Evolutionary conservation across 2,329 filamentous ascomycete genomes (phyloP), one percentile per base, ranked within the genome.

Genomic region (Colletotrichum orchidophilum): DNA sequence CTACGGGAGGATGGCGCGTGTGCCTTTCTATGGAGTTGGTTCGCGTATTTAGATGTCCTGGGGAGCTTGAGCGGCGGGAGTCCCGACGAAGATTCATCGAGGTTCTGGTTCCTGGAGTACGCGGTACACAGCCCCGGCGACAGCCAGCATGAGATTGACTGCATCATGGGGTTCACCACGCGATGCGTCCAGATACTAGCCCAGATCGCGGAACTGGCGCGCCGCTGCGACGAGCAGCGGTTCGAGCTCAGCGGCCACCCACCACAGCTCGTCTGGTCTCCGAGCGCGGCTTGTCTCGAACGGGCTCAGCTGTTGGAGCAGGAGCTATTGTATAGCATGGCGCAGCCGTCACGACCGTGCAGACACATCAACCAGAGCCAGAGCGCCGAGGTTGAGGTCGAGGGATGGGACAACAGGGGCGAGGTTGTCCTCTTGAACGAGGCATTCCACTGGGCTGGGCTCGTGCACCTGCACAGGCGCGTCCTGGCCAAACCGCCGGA

Each of bases 41-140:
- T 96, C 74, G 92, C 92, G 1, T 96, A 96, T 80, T 87, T 97
- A 24, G 94, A 96, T 77, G 90, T 96, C 1, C 83, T 96, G 66
- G 94, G 93, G 27, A 91, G 90, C 52, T 84, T 97, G 29, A 91
- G 84, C 65, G 93, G 92, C 18, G 87, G 88, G 11, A 84, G 78
- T 55, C 72, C 83, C 59, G 84, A 84, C 39, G 85, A 85, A 39
- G 84, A 85, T 26, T 87, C 88, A 0, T 82, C 89, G 9, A 85
- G 82, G 65, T 75, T 84, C 73, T 80, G 85, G 84, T 78, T 90
- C 83, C 80, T 88, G 80, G 85, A 85, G 75, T 82, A 84, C 73
- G 80, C 81, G 39, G 79, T 85, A 12, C 87, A 89, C 71, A 86
- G 87, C 68, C 84, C 85, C 5, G 77, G 82, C 4, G 85, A 88